phyloP scores from a whole-genome alignment of 139 green algal genomes.

The Axilococcus clingmanii region DNA sequence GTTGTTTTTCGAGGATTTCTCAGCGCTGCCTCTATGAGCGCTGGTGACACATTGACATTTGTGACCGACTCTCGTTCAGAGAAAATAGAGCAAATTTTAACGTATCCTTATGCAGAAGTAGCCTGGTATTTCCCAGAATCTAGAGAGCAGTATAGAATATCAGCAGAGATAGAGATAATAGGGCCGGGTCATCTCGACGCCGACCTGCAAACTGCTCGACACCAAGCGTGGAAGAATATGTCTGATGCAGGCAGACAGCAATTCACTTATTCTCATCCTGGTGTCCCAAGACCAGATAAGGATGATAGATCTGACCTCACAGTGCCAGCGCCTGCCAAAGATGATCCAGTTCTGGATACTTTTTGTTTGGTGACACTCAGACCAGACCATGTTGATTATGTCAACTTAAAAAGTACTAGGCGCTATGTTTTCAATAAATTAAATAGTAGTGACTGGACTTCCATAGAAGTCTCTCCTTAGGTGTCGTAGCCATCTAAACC shows the following conservation, averaged over 20 bases:
- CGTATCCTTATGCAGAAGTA: constrained; percentile 43
- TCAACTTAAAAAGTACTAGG: constrained; percentile 17
- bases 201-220: constrained; percentile 10
- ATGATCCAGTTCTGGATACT: constrained; percentile 18
- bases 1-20: constrained; percentile 68
- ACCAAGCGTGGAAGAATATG: constrained; percentile 24
- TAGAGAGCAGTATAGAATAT: constrained; percentile 59
- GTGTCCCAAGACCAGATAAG: constrained; percentile 5
- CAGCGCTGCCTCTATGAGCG: constrained; percentile 11
- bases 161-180: constrained; percentile 42
- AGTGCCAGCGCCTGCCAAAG: background rate
- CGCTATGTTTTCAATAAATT: background rate
- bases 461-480: too few relatives aligned
- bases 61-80: constrained; percentile 55
- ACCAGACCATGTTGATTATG: constrained; percentile 20
- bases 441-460: too few relatives aligned
- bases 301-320: constrained; percentile 7
- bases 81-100: constrained; percentile 41
- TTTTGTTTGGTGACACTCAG: constrained; percentile 30
- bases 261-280: constrained; percentile 30
- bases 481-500: constrained; percentile 14
- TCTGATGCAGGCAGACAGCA: constrained; percentile 20
- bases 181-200: constrained; percentile 15
- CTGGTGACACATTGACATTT: constrained; percentile 45
- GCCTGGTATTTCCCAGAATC: constrained; percentile 68